These are phyloP conservation scores for Coffea canephora DNA, from an alignment of 257 asterid genomes.

Conservation along the genomic window DNA sequence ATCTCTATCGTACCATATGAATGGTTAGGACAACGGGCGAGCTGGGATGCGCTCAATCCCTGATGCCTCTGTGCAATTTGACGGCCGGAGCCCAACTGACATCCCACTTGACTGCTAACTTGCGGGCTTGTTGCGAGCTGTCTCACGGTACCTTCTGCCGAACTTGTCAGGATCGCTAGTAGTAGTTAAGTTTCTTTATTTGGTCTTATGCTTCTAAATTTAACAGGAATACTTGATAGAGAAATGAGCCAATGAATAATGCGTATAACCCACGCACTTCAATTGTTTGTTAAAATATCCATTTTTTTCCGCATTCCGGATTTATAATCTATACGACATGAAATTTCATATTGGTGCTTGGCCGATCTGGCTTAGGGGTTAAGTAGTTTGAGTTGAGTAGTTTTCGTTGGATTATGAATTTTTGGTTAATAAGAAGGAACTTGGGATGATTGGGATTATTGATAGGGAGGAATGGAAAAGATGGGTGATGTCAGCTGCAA, in stretches of 20 bases:
- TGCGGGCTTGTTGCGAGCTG: constrained; percentile 94
- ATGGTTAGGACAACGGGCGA: constrained; percentile 68
- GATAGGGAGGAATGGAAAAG: constrained; percentile 57
- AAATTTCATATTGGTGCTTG: neutral
- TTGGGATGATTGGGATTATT: constrained; percentile 53
- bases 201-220: constrained; percentile 45
- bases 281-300: neutral
- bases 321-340: neutral
- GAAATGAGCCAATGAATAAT: neutral
- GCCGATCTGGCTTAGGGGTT: constrained; percentile 15
- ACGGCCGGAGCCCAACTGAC: constrained; percentile 54
- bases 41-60: constrained; percentile 70
- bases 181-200: constrained; percentile 52
- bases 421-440: constrained; percentile 44
- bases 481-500: constrained; percentile 58
- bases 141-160: constrained; percentile 95
- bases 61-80: constrained; percentile 54
- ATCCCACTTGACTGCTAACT: constrained; percentile 61
- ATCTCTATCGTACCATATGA: neutral
- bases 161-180: constrained; percentile 99
- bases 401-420: constrained; percentile 28
- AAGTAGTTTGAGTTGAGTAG: constrained; percentile 9
- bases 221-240: constrained; percentile 1
- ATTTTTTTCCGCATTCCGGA: neutral
- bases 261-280: neutral